These are phyloP conservation scores for Jimgerdemannia lactiflua DNA, from an alignment of 192 early-diverging fungal genomes.

Conservation along the genomic window DNA sequence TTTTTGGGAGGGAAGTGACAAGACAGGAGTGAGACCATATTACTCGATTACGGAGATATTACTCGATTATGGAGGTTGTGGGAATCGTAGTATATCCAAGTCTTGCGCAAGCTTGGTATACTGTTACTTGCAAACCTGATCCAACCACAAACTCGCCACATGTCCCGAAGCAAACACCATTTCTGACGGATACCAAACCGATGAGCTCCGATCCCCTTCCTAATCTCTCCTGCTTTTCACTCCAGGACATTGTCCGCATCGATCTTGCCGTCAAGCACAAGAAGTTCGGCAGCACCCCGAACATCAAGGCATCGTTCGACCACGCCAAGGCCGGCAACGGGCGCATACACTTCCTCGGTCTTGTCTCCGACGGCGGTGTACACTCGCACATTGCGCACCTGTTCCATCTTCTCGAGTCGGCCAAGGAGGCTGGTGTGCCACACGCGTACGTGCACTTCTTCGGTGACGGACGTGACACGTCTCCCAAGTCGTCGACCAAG, in stretches of 20 bases:
- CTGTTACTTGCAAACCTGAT: no score
- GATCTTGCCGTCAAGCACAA: constrained; percentile 89
- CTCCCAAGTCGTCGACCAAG: constrained; percentile 79
- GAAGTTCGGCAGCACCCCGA: constrained; percentile 67
- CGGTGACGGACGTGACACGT: constrained; percentile 97
- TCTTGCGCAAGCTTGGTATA: no score
- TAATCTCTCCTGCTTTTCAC: not conserved
- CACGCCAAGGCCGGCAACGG: constrained; percentile 82
- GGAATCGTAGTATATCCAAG: not conserved
- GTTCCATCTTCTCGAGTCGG: constrained; percentile 74
- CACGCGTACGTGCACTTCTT: constrained; percentile 94
- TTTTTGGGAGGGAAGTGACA: not conserved
- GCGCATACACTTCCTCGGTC: constrained; percentile 90
- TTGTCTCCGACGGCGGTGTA: constrained; percentile 98
- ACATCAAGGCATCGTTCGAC: constrained; percentile 80
- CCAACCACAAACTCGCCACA: no score
- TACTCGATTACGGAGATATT: not conserved
- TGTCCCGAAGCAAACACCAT: no score
- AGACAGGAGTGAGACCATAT: constrained; percentile 6
- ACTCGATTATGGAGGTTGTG: not conserved
- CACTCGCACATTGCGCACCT: constrained; percentile 96
- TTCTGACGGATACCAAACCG: no score
- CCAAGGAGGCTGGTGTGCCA: constrained; percentile 82
- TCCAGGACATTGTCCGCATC: constrained; percentile 96
- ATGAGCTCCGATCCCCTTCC: no score